Conservation (phyloP, 140 eudicot species). For the Cichorium intybus region DNA sequence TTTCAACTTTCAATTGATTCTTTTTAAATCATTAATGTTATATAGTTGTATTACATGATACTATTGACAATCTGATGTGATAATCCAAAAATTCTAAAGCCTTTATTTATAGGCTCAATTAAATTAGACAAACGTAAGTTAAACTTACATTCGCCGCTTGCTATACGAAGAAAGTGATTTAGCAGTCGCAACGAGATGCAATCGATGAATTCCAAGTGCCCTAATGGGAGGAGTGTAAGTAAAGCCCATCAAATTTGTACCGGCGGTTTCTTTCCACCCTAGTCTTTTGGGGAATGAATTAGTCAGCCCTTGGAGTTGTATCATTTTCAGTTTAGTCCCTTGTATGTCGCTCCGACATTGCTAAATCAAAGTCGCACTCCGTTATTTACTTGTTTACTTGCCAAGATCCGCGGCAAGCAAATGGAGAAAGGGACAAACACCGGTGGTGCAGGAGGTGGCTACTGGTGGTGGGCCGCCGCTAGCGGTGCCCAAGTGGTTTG, state of each 20-base stretch:
- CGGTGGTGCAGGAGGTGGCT: slow-evolving; percentile 13
- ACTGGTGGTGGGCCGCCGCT: slow-evolving; percentile 73
- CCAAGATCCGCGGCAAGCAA: slow-evolving; percentile 18
- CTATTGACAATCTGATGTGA: no score
- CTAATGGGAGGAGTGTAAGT: no score
- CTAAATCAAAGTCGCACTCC: not conserved
- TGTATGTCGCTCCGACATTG: not conserved
- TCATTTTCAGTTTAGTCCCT: not conserved
- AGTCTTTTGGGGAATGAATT: not conserved
- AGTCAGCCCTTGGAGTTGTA: not conserved
- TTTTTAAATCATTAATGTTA: no score
- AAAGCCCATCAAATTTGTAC: not conserved
- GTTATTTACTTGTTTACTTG: not conserved
- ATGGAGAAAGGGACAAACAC: slow-evolving; percentile 36
- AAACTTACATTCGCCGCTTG: no score
- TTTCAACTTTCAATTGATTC: no score
- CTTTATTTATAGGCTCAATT: no score
- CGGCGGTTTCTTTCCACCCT: not conserved
- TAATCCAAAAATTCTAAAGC: no score
- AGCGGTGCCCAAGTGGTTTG: slow-evolving; percentile 54
- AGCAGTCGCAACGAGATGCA: no score
- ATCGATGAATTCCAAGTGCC: no score
- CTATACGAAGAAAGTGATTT: no score
- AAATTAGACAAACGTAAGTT: no score
- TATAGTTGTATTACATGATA: no score